A percentile compares a stretch with the other conserved stretches of the same genome.
phyloP scores from a whole-genome alignment of 2,329 filamentous ascomycete species.

The Alternaria novae-zelandiae region DNA sequence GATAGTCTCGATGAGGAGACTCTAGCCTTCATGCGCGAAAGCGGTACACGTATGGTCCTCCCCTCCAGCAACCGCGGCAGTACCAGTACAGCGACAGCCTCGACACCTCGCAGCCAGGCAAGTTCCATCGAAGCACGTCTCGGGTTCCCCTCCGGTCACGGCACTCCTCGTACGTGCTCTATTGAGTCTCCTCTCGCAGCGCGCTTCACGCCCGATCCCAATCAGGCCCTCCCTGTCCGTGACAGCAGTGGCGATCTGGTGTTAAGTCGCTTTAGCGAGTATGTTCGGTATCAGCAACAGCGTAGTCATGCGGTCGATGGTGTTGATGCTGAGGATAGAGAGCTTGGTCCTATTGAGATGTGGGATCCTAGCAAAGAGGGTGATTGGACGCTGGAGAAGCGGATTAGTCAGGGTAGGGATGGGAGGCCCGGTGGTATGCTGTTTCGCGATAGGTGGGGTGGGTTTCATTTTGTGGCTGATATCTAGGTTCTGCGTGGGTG shows the following conservation, averaged over 20 bases:
- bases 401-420: constrained; percentile 14
- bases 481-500: neutral
- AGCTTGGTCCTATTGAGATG: constrained; percentile 22
- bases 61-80: constrained; percentile 8
- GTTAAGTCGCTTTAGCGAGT: constrained; percentile 23
- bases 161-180: constrained; percentile 5
- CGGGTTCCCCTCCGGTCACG: constrained; percentile 15
- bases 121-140: constrained; percentile 19
- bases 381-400: constrained; percentile 26
- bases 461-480: constrained; percentile 24
- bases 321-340: constrained; percentile 14
- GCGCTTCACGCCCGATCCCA: constrained; percentile 7
- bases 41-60: constrained; percentile 20
- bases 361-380: constrained; percentile 13
- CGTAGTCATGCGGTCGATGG: constrained; percentile 11
- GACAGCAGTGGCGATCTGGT: constrained; percentile 13
- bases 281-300: constrained; percentile 4
- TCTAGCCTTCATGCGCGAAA: constrained; percentile 20
- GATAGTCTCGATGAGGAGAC: constrained; percentile 22
- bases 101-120: constrained; percentile 5
- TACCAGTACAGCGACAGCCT: constrained; percentile 13
- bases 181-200: constrained; percentile 20
- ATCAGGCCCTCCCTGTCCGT: constrained; percentile 14
- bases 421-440: constrained; percentile 22
- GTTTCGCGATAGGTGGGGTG: constrained; percentile 20